These are phyloP conservation scores for Thinopyrum elongatum DNA, from an alignment of 176 grass and related monocot genomes.

Conservation along the genomic window DNA sequence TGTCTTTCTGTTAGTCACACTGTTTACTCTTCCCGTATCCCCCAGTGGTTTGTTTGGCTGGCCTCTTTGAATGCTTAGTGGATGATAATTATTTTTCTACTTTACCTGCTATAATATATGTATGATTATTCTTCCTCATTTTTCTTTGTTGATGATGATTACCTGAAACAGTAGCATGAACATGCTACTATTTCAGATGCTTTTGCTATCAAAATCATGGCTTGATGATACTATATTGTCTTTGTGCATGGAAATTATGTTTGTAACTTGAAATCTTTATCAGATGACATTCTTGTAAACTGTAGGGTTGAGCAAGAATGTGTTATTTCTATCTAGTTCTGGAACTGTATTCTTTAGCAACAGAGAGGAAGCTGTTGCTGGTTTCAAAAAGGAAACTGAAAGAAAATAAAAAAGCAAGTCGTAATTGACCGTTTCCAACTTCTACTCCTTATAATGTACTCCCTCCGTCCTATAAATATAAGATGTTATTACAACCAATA, in stretches of 20 bases:
- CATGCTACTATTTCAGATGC: not conserved
- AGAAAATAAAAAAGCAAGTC: not conserved
- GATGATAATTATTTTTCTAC: not conserved
- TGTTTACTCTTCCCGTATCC: slow-evolving; percentile 3
- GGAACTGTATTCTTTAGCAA: slow-evolving; percentile 7
- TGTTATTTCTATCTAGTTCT: not conserved
- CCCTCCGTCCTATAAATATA: too few species aligned
- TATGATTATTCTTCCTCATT: not conserved
- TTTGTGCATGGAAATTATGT: not conserved
- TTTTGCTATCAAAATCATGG: slow-evolving; percentile 10
- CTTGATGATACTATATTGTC: not conserved
- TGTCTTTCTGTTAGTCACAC: not conserved
- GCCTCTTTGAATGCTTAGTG: slow-evolving; percentile 8
- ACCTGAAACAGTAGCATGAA: not conserved
- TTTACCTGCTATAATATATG: not conserved
- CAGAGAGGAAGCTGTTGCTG: not conserved
- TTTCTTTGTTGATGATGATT: not conserved
- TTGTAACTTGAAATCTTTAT: slow-evolving; percentile 7
- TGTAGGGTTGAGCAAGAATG: not conserved
- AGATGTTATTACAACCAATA: too few species aligned
- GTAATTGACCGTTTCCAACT: not conserved
- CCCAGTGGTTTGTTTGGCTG: not conserved
- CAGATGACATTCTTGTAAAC: not conserved
- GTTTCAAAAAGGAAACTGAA: not conserved
- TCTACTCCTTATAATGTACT: not conserved